Conservation (phyloP, 1,139 yeast genomes). For the Pichia terricola region DNA sequence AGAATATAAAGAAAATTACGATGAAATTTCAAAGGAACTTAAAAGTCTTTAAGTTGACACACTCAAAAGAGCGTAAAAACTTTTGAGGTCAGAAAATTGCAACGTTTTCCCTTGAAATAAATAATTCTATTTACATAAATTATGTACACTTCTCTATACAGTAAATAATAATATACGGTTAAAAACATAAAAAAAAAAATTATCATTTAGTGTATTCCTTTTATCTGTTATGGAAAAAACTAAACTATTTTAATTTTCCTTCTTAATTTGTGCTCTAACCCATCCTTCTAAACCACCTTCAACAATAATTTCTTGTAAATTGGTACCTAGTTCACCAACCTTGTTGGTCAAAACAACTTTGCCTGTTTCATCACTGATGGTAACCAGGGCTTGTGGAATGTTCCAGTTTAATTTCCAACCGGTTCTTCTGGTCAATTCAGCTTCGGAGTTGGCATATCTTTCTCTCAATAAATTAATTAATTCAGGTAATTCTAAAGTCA, state of each 20-base stretch:
- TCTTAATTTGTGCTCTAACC: conserved; percentile 70
- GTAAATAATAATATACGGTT: too few species aligned
- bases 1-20: conserved; percentile 87
- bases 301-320: conserved; percentile 90
- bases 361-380: conserved; percentile 62
- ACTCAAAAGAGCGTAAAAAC: background rate
- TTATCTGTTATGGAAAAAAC: too few species aligned
- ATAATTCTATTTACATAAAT: background rate
- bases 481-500: conserved; percentile 88
- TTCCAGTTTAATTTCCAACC: conserved; percentile 94
- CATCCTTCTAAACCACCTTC: conserved; percentile 98
- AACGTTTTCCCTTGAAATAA: background rate
- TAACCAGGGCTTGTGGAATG: conserved; percentile 72
- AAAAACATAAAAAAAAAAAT: too few species aligned
- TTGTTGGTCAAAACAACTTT: conserved; percentile 62
- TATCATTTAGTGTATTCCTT: too few species aligned
- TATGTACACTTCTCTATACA: too few species aligned
- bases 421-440: conserved; percentile 82
- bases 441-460: conserved; percentile 41
- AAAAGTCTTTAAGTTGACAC: conserved; percentile 27
- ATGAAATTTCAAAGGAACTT: conserved; percentile 91
- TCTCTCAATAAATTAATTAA: conserved; percentile 69
- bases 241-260: conserved; percentile 8
- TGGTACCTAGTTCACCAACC: conserved; percentile 93
- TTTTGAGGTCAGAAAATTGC: background rate